Base-by-base conservation (phyloP, 1,284 basidiomycete genomes). In the Fomitopsis schrenkii region DNA sequence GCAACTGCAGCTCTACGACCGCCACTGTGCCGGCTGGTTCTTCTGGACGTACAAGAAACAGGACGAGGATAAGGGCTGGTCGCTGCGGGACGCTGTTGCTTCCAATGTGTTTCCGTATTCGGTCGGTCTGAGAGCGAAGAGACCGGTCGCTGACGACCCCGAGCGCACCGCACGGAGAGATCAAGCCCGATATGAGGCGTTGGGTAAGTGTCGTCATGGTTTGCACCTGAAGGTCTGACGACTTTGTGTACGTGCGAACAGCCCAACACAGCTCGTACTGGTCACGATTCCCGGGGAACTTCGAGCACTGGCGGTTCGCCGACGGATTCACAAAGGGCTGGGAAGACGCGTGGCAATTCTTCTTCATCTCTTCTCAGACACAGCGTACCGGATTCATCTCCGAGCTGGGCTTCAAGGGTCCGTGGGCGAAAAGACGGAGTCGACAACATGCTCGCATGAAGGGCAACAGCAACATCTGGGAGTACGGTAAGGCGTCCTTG, bases 1-100 rank as follows among this genome's bases (percentile, higher is more conserved):
- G 10, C 87, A 96, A 74, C 75, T 94, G 59, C 81, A 80, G 22
- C 67, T 91, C 40, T 95, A 83, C 65, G 90, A 94, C 64, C 73
- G 75, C 59, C 72, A 77, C 40, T 89, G 90, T 61, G 86, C 84
- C 0, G 94, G 94, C 2, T 92, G 85, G 83, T 95, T 87, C 76
- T 95, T 91, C 74, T 97, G 94, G 94, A 94, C 92, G 45, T 90
- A 87, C 72, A 93, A 90, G 79, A 94, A 94, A 73, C 83, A 88
- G 59, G 74, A 79, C 7, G 86, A 87, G 64, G 91, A 94, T 71
- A 82, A 80, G 2, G 92, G 91, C 1, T 95, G 94, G 93, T 85
- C 85, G 50, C 83, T 92, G 41, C 79, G 83, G 63, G 87, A 93
- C 70, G 89, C 90, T 0, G 81, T 87, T 0, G 80, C 81, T 48